phyloP scores from a whole-genome alignment of 192 early-diverging fungal species.

The Coemansia sp. region DNA sequence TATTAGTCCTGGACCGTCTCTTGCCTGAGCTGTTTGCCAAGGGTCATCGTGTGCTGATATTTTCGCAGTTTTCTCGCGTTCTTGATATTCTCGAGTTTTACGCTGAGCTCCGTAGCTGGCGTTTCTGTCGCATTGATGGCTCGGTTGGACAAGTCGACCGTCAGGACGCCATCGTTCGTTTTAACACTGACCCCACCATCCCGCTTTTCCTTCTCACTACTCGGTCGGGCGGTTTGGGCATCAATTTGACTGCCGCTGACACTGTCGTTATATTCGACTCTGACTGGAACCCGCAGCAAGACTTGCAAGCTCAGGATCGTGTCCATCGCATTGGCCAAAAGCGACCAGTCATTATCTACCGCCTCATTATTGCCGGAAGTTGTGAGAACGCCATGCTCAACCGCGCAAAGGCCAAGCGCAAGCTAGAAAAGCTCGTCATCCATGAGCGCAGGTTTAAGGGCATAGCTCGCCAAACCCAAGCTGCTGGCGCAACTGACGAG shows the following conservation, averaged over 20 bases:
- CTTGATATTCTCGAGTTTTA: constrained; percentile 94
- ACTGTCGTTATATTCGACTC: constrained; percentile 96
- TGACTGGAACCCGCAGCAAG: constrained; percentile 98
- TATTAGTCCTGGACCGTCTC: constrained; percentile 82
- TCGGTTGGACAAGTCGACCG: constrained; percentile 80
- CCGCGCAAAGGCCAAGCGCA: constrained; percentile 80
- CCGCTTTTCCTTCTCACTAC: constrained; percentile 91
- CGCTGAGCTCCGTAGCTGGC: constrained; percentile 76
- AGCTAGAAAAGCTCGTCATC: constrained; percentile 94
- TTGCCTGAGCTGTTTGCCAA: constrained; percentile 76
- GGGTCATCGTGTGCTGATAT: constrained; percentile 93
- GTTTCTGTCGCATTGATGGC: constrained; percentile 91
- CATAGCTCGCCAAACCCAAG: constrained; percentile 14
- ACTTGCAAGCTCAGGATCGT: constrained; percentile 95
- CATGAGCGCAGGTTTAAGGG: constrained; percentile 85
- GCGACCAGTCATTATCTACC: constrained; percentile 88
- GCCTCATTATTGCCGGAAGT: constrained; percentile 83
- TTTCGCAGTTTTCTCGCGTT: constrained; percentile 91
- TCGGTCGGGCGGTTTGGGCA: constrained; percentile 94
- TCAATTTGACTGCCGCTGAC: constrained; percentile 96
- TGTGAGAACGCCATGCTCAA: constrained; percentile 86
- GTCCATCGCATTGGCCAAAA: constrained; percentile 97
- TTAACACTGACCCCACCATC: constrained; percentile 53
- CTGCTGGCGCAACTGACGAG: constrained; percentile 26
- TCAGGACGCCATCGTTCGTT: constrained; percentile 61